Evolutionary conservation across 1,284 basidiomycete species (phyloP), one percentile per base, ranked within the genome.

Genomic region (Vanrija pseudolonga): DNA sequence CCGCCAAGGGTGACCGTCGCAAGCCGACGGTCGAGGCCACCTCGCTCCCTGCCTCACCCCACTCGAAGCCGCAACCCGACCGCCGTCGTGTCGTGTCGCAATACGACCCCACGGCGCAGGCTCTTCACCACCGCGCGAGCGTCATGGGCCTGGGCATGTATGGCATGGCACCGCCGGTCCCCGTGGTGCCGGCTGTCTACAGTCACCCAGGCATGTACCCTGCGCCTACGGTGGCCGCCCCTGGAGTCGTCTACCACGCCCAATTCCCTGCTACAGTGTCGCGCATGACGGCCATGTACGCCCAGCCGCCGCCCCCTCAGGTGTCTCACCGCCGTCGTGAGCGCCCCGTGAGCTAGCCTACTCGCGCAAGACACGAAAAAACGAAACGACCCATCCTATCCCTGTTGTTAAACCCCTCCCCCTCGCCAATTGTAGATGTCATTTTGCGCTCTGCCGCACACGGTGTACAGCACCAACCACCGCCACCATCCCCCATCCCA

Each of bases 51-150:
- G 26, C 45, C 9, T 57, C 59, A 26, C 55, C 51, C 2, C 53
- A 50, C 26, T 23, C 44, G n/a, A 51, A 57, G 40, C 14, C 41
- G n/a, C 38, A 6, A 12, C 15, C 37, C 9, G 54, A 54, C 44
- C 47, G 55, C 24, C 59, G 57, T 24, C 50, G 57, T 7, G 57
- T 50, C 26, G 50, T 59, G 8, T 59, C 57, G 24, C 49, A 55
- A 28, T 44, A 52, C 47, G 57, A 59, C 19, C 50, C 19, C 14
- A 45, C 39, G n/a, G 43, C 43, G 17, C 20, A 26, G n/a, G 11
- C 41, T 7, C 19, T 43, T 12, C 44, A 47, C 2, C 48, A 39
- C 19, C 52, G 52, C 26, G 42, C 38, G 37, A 54, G 49, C 36
- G 28, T 49, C 37, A 58, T 58, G 52, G 53, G 45, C 49, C 26